A percentile compares a stretch with the other conserved stretches of the same genome.
These are phyloP conservation scores for Sporothrix brasiliensis DNA, from an alignment of 2,329 filamentous ascomycete species.

Conservation along the genomic window DNA sequence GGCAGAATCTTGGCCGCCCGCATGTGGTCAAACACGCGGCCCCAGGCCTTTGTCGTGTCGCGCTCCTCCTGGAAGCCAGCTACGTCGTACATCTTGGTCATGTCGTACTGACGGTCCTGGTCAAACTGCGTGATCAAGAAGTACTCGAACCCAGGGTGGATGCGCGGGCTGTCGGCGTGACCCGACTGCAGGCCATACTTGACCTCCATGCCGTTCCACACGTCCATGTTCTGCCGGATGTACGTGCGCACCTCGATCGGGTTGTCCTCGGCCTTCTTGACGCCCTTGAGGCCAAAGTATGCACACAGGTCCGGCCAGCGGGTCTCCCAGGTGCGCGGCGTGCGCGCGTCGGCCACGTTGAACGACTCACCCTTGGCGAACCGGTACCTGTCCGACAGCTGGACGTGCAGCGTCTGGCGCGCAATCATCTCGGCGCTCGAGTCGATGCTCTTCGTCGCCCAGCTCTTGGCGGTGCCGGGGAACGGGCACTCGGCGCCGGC, in stretches of 20 bases:
- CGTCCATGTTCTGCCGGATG: slow-evolving; percentile 41
- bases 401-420: slow-evolving; percentile 38
- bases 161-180: slow-evolving; percentile 44
- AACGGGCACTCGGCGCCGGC: slow-evolving; percentile 46
- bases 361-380: slow-evolving; percentile 37
- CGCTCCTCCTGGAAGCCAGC: slow-evolving; percentile 49
- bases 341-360: slow-evolving; percentile 38
- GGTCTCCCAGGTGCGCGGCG: slow-evolving; percentile 37
- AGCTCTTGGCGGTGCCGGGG: slow-evolving; percentile 45
- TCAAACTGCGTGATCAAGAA: slow-evolving; percentile 50
- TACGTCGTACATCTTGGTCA: slow-evolving; percentile 48
- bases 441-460: slow-evolving; percentile 46
- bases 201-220: slow-evolving; percentile 43
- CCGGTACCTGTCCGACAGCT: slow-evolving; percentile 31
- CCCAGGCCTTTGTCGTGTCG: slow-evolving; percentile 45
- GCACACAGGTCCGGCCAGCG: slow-evolving; percentile 39
- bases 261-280: slow-evolving; percentile 39
- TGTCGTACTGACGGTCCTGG: slow-evolving; percentile 51
- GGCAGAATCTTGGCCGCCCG: slow-evolving; percentile 31
- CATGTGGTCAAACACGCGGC: slow-evolving; percentile 48
- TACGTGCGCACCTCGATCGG: slow-evolving; percentile 43
- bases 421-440: slow-evolving; percentile 47
- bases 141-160: slow-evolving; percentile 47
- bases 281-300: slow-evolving; percentile 38
- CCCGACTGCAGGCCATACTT: slow-evolving; percentile 46